A percentile compares a stretch with the other conserved stretches of the same genome.
These are phyloP conservation scores for Vittaforma corneae DNA, from an alignment of 371 early-diverging fungal species.

Conservation along the genomic window DNA sequence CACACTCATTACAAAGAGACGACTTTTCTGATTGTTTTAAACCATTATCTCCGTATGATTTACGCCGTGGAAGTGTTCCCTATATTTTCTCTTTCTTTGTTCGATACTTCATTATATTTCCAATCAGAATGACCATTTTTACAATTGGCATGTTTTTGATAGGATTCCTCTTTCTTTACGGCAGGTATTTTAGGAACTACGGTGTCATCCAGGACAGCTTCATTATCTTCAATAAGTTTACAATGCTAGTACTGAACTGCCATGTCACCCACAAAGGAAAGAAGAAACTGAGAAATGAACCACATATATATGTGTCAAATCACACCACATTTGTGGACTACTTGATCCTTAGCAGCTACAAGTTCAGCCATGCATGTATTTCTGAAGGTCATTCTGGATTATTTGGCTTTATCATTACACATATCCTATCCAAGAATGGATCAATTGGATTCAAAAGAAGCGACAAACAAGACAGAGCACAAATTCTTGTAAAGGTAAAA, in stretches of 20 bases:
- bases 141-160: neutral
- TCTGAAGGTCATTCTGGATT: constrained; percentile 64
- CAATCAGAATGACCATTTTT: constrained; percentile 39
- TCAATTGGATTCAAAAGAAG: constrained; percentile 66
- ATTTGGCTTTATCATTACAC: constrained; percentile 65
- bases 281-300: constrained; percentile 61
- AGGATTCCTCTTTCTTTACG: constrained; percentile 22
- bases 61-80: constrained; percentile 35
- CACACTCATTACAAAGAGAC: constrained; percentile 44
- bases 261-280: constrained; percentile 61
- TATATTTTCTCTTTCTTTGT: constrained; percentile 48
- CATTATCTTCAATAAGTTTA: constrained; percentile 29
- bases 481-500: constrained; percentile 60
- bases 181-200: constrained; percentile 1
- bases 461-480: constrained; percentile 62
- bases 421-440: constrained; percentile 63
- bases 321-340: constrained; percentile 73
- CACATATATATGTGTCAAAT: constrained; percentile 67
- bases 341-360: constrained; percentile 64
- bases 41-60: constrained; percentile 27
- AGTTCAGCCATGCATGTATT: constrained; percentile 67
- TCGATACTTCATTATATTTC: constrained; percentile 51
- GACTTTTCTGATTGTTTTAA: constrained; percentile 50
- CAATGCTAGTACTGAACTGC: constrained; percentile 38
- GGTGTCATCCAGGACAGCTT: constrained; percentile 3